Evolutionary conservation across 2,329 filamentous ascomycete species (phyloP).

Genomic region (Aspergillus eucalypticola): DNA sequence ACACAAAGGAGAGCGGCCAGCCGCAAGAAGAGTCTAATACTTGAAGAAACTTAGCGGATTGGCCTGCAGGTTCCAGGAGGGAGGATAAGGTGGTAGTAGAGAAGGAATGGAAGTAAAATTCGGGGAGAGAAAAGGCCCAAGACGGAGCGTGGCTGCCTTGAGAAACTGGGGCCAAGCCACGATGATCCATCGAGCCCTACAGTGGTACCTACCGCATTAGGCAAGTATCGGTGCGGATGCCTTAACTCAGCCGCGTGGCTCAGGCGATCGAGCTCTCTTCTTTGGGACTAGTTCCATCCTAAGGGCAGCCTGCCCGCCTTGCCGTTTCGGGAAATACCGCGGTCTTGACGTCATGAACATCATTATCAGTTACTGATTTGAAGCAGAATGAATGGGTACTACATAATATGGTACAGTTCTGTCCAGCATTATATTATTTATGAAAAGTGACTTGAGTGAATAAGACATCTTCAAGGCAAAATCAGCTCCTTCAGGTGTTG

Average conservation of each 20-base stretch:
- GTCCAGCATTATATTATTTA: background rate
- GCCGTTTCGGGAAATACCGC: background rate
- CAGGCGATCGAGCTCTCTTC: background rate
- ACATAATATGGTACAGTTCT: background rate
- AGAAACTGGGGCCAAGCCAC: constrained; percentile 9
- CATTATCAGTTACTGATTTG: background rate
- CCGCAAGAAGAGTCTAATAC: constrained; percentile 11
- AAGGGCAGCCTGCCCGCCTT: background rate
- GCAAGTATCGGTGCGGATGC: background rate
- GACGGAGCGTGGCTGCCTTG: constrained; percentile 18
- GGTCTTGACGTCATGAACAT: background rate
- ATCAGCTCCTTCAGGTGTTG: too few relatives aligned
- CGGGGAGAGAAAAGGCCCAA: constrained; percentile 9
- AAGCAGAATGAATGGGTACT: background rate
- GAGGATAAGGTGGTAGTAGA: constrained; percentile 2
- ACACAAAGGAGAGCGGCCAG: constrained; percentile 17
- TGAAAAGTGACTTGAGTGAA: background rate
- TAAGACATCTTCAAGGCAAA: too few relatives aligned
- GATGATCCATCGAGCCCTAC: constrained; percentile 14
- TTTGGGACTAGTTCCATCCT: background rate
- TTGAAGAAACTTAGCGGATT: background rate
- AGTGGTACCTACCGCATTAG: background rate
- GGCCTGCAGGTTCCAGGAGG: background rate
- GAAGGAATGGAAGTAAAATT: constrained; percentile 8
- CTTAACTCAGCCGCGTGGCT: background rate